Conservation (phyloP, 768 basidiomycete genomes). For the Galerina sulciceps region DNA sequence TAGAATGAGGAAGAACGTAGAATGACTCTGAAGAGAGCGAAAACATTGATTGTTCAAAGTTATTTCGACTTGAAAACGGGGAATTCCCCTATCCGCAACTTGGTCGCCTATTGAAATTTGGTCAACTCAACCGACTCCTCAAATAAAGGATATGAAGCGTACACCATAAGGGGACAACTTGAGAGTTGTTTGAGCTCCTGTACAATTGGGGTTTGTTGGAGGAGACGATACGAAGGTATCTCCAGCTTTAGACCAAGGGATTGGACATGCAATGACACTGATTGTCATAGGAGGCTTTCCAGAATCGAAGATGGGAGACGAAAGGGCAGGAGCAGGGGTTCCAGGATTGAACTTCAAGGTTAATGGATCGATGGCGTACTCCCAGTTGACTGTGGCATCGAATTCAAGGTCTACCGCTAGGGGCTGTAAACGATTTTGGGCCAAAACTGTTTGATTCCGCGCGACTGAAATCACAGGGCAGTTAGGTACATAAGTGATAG, state of each 20-base stretch:
- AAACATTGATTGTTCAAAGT: background rate
- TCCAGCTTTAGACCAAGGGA: conserved; percentile 50
- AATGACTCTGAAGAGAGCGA: too few relatives aligned
- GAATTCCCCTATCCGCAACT: conserved; percentile 47
- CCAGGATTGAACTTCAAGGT: conserved; percentile 41
- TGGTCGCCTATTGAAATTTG: conserved; percentile 31
- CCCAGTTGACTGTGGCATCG: conserved; percentile 51
- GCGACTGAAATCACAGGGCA: conserved; percentile 27
- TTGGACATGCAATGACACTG: conserved; percentile 52
- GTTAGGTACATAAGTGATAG: background rate
- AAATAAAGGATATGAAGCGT: conserved; percentile 22
- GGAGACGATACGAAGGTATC: conserved; percentile 54
- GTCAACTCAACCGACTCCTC: background rate
- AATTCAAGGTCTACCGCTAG: conserved; percentile 54
- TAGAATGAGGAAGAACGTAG: too few relatives aligned
- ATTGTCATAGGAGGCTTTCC: conserved; percentile 52
- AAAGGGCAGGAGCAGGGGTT: conserved; percentile 37
- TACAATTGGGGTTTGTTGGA: conserved; percentile 46
- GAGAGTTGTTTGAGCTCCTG: conserved; percentile 43
- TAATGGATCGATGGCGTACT: conserved; percentile 57
- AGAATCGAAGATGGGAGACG: conserved; percentile 53
- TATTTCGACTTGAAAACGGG: conserved; percentile 34
- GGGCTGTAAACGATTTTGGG: conserved; percentile 44
- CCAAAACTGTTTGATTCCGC: conserved; percentile 40
- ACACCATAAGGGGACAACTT: conserved; percentile 55